phyloP scores from a whole-genome alignment of 306 rosid species.

The apple (Malus domestica) region DNA sequence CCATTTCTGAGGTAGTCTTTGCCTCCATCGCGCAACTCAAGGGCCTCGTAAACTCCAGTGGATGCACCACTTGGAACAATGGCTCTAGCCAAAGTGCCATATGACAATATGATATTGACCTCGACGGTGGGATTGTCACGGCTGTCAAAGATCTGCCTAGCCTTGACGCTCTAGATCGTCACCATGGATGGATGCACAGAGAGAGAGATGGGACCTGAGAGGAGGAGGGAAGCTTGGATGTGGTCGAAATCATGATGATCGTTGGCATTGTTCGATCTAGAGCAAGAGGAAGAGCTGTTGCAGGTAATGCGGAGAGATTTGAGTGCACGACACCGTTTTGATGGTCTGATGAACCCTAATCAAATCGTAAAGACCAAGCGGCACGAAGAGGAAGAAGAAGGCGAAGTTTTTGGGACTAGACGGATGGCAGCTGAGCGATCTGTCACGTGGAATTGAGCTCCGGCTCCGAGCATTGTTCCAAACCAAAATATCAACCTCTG shows the following conservation, averaged over 20 bases:
- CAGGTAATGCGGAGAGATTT: conserved; percentile 48
- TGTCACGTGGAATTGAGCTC: conserved; percentile 15
- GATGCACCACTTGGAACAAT: too few relatives aligned
- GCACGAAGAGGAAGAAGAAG: conserved; percentile 14
- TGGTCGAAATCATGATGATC: conserved; percentile 43
- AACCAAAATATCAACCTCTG: not conserved
- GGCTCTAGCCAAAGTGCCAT: too few relatives aligned
- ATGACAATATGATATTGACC: too few relatives aligned
- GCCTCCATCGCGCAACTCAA: too few relatives aligned
- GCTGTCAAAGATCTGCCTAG: too few relatives aligned
- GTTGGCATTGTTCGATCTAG: conserved; percentile 38
- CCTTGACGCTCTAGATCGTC: too few relatives aligned
- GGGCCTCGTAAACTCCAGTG: too few relatives aligned
- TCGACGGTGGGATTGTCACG: too few relatives aligned
- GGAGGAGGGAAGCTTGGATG: conserved; percentile 81
- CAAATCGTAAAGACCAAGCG: conserved; percentile 20
- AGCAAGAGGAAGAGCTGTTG: conserved; percentile 25
- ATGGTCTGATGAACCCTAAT: conserved; percentile 7
- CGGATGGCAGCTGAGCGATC: conserved; percentile 39
- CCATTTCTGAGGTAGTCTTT: too few relatives aligned
- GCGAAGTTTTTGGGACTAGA: conserved; percentile 19
- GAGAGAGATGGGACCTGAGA: conserved; percentile 48
- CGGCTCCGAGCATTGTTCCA: conserved; percentile 23
- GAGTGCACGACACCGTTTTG: conserved; percentile 26
- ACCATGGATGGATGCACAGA: too few relatives aligned